phyloP scores from a whole-genome alignment of 2,329 filamentous ascomycete genomes.

The Verticillium nonalfalfae region DNA sequence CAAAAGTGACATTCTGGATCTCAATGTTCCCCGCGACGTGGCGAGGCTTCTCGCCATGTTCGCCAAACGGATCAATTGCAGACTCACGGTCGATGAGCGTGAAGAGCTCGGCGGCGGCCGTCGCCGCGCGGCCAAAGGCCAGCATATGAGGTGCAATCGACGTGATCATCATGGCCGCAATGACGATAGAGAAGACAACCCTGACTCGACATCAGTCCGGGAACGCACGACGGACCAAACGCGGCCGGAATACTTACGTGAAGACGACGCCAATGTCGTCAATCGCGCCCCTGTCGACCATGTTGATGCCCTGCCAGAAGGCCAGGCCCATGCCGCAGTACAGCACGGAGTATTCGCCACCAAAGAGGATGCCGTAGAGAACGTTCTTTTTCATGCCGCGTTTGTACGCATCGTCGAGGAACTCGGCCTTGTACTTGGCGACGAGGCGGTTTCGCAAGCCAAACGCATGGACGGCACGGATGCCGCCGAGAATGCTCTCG shows the following conservation, averaged over 20 bases:
- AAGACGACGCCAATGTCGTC: slow-evolving; percentile 8
- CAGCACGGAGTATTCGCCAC: slow-evolving; percentile 5
- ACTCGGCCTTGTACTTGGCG: slow-evolving; percentile 6
- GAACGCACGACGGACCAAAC: slow-evolving; percentile 14
- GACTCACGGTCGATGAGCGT: slow-evolving; percentile 17
- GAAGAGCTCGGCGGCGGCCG: slow-evolving; percentile 16
- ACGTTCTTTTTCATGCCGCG: slow-evolving; percentile 6
- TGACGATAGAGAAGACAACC: slow-evolving; percentile 17
- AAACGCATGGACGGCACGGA: slow-evolving; percentile 10
- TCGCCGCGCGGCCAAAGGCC: slow-evolving; percentile 14
- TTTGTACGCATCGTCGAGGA: slow-evolving; percentile 6
- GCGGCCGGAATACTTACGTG: slow-evolving; percentile 10
- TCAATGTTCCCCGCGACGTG: slow-evolving; percentile 35
- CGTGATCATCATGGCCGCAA: slow-evolving; percentile 12
- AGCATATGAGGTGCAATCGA: slow-evolving; percentile 13
- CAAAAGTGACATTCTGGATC: slow-evolving; percentile 55
- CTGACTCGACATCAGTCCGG: slow-evolving; percentile 1
- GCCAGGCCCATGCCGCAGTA: slow-evolving; percentile 10
- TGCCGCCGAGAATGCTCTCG: slow-evolving; percentile 15
- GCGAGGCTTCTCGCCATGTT: background rate
- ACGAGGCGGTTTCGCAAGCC: slow-evolving; percentile 3
- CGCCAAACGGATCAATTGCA: slow-evolving; percentile 15
- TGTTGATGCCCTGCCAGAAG: slow-evolving; percentile 22
- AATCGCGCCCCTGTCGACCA: slow-evolving; percentile 21
- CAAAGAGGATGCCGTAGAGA: slow-evolving; percentile 5